Percentiles rank a stretch among this genome's conserved stretches.
Conservation (phyloP, 2,329 filamentous ascomycete genomes). For the Exophiala dermatitidis region DNA sequence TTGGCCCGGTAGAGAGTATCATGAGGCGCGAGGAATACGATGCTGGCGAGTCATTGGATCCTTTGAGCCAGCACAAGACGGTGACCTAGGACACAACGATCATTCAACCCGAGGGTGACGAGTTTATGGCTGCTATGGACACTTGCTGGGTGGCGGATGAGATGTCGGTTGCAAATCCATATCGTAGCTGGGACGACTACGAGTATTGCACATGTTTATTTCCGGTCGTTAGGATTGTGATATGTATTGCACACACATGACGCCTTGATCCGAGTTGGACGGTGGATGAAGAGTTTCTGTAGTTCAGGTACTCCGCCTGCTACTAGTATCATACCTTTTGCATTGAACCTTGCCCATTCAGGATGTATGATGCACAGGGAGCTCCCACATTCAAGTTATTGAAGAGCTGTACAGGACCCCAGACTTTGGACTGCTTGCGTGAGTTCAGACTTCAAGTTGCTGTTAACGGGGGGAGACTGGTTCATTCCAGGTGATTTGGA, state of each 20-base stretch:
- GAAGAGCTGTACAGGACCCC: too few relatives aligned
- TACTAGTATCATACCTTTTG: too few relatives aligned
- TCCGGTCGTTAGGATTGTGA: neutral
- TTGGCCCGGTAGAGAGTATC: constrained; percentile 89
- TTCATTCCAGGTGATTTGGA: too few relatives aligned
- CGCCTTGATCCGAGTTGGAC: neutral
- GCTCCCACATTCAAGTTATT: too few relatives aligned
- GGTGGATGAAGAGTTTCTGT: neutral
- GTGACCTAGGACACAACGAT: constrained; percentile 32
- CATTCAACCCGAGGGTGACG: neutral
- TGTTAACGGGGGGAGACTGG: too few relatives aligned
- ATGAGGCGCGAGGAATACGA: constrained; percentile 62
- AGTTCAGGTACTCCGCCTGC: neutral
- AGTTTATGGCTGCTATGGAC: neutral
- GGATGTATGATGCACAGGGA: too few relatives aligned
- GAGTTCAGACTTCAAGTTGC: too few relatives aligned
- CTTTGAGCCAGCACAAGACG: constrained; percentile 23
- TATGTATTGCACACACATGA: neutral
- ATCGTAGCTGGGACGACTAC: constrained; percentile 5
- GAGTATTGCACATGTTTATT: neutral
- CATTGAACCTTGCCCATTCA: too few relatives aligned
- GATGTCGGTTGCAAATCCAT: neutral
- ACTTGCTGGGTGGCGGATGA: neutral
- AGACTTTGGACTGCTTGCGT: too few relatives aligned
- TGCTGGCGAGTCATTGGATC: constrained; percentile 28